Base-by-base conservation (phyloP, 2,329 filamentous ascomycete genomes). In the Penicillium sp. region DNA sequence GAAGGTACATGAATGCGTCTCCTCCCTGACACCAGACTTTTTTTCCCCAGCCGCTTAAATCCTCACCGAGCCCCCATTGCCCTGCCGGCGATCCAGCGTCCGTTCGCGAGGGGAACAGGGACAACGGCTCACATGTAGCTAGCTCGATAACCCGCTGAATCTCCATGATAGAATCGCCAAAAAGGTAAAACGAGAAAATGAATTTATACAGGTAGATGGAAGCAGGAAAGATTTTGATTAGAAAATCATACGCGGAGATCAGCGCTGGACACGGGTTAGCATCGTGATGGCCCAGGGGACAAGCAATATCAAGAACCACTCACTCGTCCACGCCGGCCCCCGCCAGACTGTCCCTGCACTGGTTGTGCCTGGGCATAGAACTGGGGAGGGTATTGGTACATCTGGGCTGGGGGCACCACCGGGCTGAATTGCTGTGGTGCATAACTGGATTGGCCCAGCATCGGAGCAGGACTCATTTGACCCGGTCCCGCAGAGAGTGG, bases 371-470 rank as follows among this genome's bases (percentile, higher is more conserved):
- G 69, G 34, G 63, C 55, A 48, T 72, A 71, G 57, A 70, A 72
- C 47, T 75, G 73, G 53, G 73, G 70, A 49, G 72, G 70, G 57
- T 78, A 78, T 40, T 73, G 72, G 58, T 78, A 78, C 64, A 74
- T 66, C 53, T 69, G 66, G 32, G 60, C 56, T 15, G 58, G 54
- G 33, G 64, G 62, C 57, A 73, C 62, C 35, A 69, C 63, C 25
- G 71, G 71, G 47, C 64, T 70, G 50, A 68, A 74, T 41, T 68
- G 68, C 40, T 68, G 67, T 19, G 65, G 63, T 6, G 65, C 64
- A 40, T 73, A 75, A 31, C 58, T 59, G 32, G 68, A 67, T 40
- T 74, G 74, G 41, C 69, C 68, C 28, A 77, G 61, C 67, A 78
- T 73, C 8, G 67, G 48, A n/a, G n/a, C n/a, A n/a, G n/a, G n/a